Base-by-base conservation (phyloP, 2,329 filamentous ascomycete genomes). In the Shiraia sp. region DNA sequence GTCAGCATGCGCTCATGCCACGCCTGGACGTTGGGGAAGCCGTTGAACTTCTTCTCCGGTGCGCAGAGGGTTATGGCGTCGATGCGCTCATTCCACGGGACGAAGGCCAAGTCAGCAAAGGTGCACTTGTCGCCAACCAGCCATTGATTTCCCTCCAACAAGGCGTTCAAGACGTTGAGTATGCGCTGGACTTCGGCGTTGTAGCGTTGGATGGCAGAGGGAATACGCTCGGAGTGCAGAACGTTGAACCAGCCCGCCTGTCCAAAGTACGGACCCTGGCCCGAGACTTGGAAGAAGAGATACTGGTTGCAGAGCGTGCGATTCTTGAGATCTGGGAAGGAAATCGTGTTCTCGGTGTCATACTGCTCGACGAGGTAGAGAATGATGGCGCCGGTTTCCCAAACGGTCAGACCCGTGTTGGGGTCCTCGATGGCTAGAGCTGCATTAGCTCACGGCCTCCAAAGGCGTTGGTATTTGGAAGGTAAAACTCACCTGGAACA, bases 191-290 rank as follows among this genome's bases (percentile, higher is more conserved):
- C 59, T 49, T 79, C 75, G 17, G 68, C 68, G 13, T 54, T 39
- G 53, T 77, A 79, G 13, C 75, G 70, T 4, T 75, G 68, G 15
- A 72, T 57, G 4, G 73, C 75, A 12, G 65, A 70, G 0, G 57
- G 63, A 14, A 76, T 24, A 46, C 71, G 72, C 41, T 78, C 74
- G 0, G 57, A 59, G 55, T 77, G 70, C 42, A 68, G 72, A 7
- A 42, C 27, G 27, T 32, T 33, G 42, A 56, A 48, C 74, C 73
- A 78, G 19, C 58, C 63, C 0, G 59, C 61, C 53, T 78, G 75
- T 10, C 76, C 76, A 43, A 69, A 67, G 38, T 69, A 68, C 0
- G 68, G 65, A 3, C 65, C 66, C 39, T 69, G 66, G 1, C 62
- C 62, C 7, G 44, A 54, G n/a, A 64, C 55, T 36, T 71, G 67